Base-by-base conservation (phyloP, 2,329 filamentous ascomycete genomes). In the Cladorrhinum sp. region DNA sequence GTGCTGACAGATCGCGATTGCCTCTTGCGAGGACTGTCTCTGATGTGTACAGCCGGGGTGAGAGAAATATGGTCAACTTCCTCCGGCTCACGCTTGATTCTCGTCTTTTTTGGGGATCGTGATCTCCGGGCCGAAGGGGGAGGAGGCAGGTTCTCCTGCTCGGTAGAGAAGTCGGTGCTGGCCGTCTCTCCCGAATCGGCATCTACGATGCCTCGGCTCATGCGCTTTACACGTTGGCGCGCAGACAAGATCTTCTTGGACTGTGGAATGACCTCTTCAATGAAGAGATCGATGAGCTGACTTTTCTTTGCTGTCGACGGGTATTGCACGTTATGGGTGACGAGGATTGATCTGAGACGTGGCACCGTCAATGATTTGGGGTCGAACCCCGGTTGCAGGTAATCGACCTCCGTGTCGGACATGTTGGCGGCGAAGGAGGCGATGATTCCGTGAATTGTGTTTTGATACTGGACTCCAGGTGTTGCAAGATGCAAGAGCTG, bases 261-360 rank as follows among this genome's bases (percentile, higher is more conserved):
- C 69, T 94, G 88, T 0, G 94, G 90, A 3, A 91, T 77, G 26
- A 99, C 83, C 65, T 95, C 80, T 30, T 89, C 81, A 71, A 89
- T 87, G 75, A 99, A 92, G 52, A 98, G 86, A 7, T 90, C 86
- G 62, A 99, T 82, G 21, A 99, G 86, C 71, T 96, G 89, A 0
- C 86, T 79, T 79, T 99, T 99, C 79, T 98, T 99, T 12, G 95
- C 92, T 3, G 88, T 93, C 0, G 91, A 88, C 4, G 93, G 89
- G 73, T 96, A 98, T 39, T 86, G 78, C 70, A 98, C 80, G 72
- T 92, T 90, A 77, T 99, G 91, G 66, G 87, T 89, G 70, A 98
- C 90, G 61, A 99, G 86, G 66, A 98, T 96, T 54, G 90, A 94
- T 70, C 95, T 91, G 68, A 99, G 81, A 51, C 90, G 89, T 26